phyloP scores from a whole-genome alignment of 2,329 filamentous ascomycete species.

The Fusarium sp. region DNA sequence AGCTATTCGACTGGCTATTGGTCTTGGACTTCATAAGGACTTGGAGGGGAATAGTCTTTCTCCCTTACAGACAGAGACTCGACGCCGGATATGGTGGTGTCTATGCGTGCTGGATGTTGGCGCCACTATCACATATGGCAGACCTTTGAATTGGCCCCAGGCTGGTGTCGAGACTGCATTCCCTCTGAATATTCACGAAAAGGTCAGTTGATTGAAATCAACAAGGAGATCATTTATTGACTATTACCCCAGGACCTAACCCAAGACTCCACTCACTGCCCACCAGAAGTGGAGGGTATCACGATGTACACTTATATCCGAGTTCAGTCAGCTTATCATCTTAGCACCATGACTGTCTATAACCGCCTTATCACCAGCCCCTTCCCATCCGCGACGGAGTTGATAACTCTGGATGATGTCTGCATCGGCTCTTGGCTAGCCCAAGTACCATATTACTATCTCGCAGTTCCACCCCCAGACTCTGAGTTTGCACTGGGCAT shows the following conservation, averaged over 20 bases:
- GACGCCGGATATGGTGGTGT: constrained; percentile 28
- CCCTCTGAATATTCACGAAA: constrained; percentile 20
- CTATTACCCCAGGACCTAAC: not conserved
- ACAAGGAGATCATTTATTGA: not conserved
- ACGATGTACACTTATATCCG: constrained; percentile 22
- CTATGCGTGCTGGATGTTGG: constrained; percentile 22
- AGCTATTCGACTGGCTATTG: constrained; percentile 8
- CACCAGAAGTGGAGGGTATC: constrained; percentile 18
- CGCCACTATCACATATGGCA: constrained; percentile 17
- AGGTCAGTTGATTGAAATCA: not conserved
- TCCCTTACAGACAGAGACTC: constrained; percentile 16
- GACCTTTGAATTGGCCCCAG: constrained; percentile 23
- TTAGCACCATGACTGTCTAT: constrained; percentile 26
- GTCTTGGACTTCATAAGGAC: constrained; percentile 23
- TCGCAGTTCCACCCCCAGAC: not conserved
- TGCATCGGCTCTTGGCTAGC: constrained; percentile 28
- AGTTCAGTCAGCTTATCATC: constrained; percentile 26
- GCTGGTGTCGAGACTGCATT: constrained; percentile 23
- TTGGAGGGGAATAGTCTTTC: constrained; percentile 1
- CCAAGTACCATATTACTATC: constrained; percentile 25
- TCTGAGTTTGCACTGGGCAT: constrained; percentile 17
- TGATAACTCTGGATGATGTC: constrained; percentile 16
- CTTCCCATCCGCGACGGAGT: constrained; percentile 22
- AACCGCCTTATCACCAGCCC: constrained; percentile 30
- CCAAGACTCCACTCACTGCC: constrained; percentile 2